phyloP scores from a whole-genome alignment of 1,284 basidiomycete species.

The Hypsizygus ulmarius region DNA sequence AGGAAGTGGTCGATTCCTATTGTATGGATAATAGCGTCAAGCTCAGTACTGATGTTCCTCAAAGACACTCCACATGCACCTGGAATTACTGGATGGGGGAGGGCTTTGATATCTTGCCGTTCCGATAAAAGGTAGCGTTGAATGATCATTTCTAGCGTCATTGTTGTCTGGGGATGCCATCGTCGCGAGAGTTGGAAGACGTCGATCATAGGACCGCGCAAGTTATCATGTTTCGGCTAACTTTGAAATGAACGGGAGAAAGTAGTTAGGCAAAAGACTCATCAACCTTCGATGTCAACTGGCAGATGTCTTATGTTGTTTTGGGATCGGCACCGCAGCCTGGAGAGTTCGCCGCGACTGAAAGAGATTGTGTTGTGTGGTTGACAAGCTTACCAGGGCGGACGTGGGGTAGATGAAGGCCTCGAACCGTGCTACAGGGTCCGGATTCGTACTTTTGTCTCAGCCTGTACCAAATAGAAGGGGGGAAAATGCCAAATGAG shows the following conservation, averaged over 20 bases:
- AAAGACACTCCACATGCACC: constrained; percentile 9
- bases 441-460: neutral
- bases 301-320: constrained; percentile 7
- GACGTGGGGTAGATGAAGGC: neutral
- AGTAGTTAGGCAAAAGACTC: constrained; percentile 14
- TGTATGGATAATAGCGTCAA: neutral
- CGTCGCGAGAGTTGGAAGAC: constrained; percentile 7
- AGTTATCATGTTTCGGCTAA: constrained; percentile 23
- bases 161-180: constrained; percentile 8
- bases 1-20: constrained; percentile 21
- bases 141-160: constrained; percentile 7
- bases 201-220: constrained; percentile 14
- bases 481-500: too few species aligned
- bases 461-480: too few species aligned
- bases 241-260: constrained; percentile 23
- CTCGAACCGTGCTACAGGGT: neutral
- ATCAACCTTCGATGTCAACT: constrained; percentile 13
- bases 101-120: constrained; percentile 20
- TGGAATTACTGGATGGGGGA: constrained; percentile 10
- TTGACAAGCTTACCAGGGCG: neutral
- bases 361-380: constrained; percentile 3
- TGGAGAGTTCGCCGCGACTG: constrained; percentile 11
- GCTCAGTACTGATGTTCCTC: neutral
- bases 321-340: constrained; percentile 8
- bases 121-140: constrained; percentile 18